phyloP scores from a whole-genome alignment of 2,329 filamentous ascomycete species.

The Myriosclerotinia curreyana region DNA sequence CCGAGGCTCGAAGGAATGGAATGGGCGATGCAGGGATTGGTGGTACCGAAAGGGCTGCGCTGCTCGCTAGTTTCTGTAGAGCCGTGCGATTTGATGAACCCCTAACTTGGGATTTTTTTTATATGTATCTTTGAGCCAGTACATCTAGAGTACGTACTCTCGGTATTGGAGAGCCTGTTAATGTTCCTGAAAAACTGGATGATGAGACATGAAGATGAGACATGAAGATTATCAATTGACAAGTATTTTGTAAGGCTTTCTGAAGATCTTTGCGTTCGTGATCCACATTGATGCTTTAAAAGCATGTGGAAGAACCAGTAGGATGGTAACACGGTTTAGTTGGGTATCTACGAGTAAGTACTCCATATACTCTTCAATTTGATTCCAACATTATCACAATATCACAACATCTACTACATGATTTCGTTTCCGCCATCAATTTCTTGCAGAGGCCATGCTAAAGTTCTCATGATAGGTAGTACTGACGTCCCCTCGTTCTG shows the following conservation, averaged over 20 bases:
- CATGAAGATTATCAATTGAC: not conserved
- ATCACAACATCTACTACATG: too few relatives aligned
- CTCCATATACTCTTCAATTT: too few relatives aligned
- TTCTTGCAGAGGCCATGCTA: too few relatives aligned
- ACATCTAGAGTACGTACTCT: not conserved
- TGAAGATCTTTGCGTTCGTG: not conserved
- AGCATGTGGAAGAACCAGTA: constrained; percentile 16
- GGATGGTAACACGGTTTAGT: constrained; percentile 15
- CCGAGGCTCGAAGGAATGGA: constrained; percentile 19
- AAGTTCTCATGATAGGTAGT: too few relatives aligned
- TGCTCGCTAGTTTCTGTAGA: not conserved
- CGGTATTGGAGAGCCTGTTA: not conserved
- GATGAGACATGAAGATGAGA: not conserved
- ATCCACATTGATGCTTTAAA: constrained; percentile 15
- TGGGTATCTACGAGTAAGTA: too few relatives aligned
- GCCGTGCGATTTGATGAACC: not conserved
- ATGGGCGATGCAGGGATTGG: constrained; percentile 6
- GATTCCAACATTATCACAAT: too few relatives aligned
- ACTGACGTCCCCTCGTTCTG: too few relatives aligned
- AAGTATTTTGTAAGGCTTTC: not conserved
- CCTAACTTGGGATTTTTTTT: not conserved
- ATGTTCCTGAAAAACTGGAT: not conserved
- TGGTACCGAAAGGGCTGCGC: not conserved
- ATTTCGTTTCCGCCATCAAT: too few relatives aligned
- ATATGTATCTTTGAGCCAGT: not conserved